Evolutionary conservation across 495 filamentous ascomycete genomes (phyloP).

Genomic region (Cercophora scortea): DNA sequence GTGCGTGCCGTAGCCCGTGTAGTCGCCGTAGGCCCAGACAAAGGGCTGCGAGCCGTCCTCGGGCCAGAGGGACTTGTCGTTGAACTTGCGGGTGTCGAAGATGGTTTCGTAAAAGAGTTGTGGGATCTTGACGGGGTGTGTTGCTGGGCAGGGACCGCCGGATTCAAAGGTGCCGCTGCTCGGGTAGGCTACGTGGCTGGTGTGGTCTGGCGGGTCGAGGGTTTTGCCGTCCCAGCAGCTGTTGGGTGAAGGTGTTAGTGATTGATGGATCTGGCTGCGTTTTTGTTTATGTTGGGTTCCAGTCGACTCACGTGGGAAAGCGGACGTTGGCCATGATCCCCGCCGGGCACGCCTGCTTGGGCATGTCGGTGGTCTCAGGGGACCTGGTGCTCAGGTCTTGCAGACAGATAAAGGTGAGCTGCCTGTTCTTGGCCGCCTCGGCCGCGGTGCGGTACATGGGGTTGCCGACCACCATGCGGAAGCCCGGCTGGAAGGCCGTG

Average conservation of each 20-base stretch:
- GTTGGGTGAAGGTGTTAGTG: no score
- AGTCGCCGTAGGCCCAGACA: conserved; percentile 33
- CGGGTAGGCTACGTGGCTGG: conserved; percentile 27
- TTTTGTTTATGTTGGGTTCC: no score
- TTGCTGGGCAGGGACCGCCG: conserved; percentile 18
- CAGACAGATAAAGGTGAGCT: conserved; percentile 33
- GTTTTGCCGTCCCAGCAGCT: conserved; percentile 17
- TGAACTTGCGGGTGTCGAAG: neutral
- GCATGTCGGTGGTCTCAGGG: conserved; percentile 24
- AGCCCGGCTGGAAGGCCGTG: conserved; percentile 43
- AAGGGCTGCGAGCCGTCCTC: conserved; percentile 32
- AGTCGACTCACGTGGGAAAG: conserved; percentile 12
- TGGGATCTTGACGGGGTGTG: conserved; percentile 23
- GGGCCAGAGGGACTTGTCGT: conserved; percentile 23
- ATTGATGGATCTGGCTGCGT: no score
- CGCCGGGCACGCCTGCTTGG: conserved; percentile 22
- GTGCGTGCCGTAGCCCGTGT: conserved; percentile 27
- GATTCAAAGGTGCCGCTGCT: conserved; percentile 20
- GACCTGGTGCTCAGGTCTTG: conserved; percentile 22
- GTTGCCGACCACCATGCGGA: conserved; percentile 69
- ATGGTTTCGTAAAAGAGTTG: conserved; percentile 24
- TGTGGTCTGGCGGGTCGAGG: conserved; percentile 23
- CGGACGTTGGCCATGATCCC: conserved; percentile 35
- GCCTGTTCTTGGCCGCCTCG: conserved; percentile 24
- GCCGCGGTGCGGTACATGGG: conserved; percentile 30